Evolutionary conservation across 805 yeast genomes (phyloP).

Genomic region (Metschnikowia santaceciliae): DNA sequence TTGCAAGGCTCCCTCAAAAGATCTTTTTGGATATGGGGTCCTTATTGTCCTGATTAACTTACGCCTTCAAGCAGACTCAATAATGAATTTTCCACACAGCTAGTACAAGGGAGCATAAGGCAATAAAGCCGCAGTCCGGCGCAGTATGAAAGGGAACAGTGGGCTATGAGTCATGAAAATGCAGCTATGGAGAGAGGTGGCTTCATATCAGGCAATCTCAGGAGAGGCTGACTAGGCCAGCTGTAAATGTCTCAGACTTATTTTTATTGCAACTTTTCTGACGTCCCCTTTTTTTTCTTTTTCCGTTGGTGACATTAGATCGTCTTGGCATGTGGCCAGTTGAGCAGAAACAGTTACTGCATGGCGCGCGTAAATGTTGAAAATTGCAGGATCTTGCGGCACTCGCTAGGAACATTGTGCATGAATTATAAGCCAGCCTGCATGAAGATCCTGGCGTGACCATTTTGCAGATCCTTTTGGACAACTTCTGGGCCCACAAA

Average conservation of each 20-base stretch:
- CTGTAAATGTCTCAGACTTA: too few relatives aligned
- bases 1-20: neutral
- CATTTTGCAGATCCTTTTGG: neutral
- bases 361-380: constrained; percentile 2
- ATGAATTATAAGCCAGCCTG: constrained; percentile 4
- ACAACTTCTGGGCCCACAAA: neutral
- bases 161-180: too few relatives aligned
- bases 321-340: neutral
- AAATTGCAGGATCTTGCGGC: constrained; percentile 3
- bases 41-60: neutral
- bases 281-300: neutral
- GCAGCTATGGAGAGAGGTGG: too few relatives aligned
- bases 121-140: neutral
- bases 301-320: neutral
- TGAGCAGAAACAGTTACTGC: neutral
- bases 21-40: neutral
- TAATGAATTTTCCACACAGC: too few relatives aligned
- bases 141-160: neutral
- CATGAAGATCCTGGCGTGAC: constrained; percentile 6
- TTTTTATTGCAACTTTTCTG: neutral
- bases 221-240: too few relatives aligned
- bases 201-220: too few relatives aligned
- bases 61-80: too few relatives aligned
- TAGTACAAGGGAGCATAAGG: neutral
- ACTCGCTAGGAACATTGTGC: constrained; percentile 2